Percentiles rank a stretch among this genome's conserved stretches.
Evolutionary conservation across 306 rosid species (phyloP).

Genomic region (Elaeagnus macrophylla): DNA sequence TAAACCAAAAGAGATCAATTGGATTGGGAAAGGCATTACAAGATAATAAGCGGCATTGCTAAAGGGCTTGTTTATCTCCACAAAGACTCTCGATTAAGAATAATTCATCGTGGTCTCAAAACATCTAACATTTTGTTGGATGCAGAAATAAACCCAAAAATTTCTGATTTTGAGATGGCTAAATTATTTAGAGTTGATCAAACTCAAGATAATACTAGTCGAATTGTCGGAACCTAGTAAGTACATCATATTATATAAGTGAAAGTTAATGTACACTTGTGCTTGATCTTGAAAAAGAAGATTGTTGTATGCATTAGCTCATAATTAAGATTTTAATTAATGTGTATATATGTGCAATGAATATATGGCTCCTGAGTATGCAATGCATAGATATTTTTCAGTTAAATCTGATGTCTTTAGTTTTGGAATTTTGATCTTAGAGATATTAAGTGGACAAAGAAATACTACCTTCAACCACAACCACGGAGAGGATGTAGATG

Average conservation of each 20-base stretch:
- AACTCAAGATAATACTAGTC: slow-evolving; percentile 7
- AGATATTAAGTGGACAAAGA: slow-evolving; percentile 12
- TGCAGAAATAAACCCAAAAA: slow-evolving; percentile 15
- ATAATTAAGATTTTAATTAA: too few relatives aligned
- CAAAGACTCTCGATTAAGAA: slow-evolving; percentile 18
- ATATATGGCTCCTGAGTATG: slow-evolving; percentile 25
- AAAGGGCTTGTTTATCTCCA: slow-evolving; percentile 19
- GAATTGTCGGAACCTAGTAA: slow-evolving; percentile 17
- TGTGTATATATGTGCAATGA: too few relatives aligned
- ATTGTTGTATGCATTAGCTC: too few relatives aligned
- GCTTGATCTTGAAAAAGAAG: too few relatives aligned
- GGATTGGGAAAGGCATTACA: slow-evolving; percentile 16
- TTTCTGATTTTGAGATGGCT: slow-evolving; percentile 28
- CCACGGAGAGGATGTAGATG: neutral
- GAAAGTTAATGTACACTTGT: too few relatives aligned
- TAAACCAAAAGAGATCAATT: slow-evolving; percentile 6
- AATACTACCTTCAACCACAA: neutral
- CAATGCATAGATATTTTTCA: neutral
- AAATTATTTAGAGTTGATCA: slow-evolving; percentile 11
- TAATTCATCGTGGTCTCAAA: slow-evolving; percentile 24
- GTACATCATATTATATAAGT: neutral
- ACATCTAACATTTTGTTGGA: slow-evolving; percentile 18
- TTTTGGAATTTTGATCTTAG: slow-evolving; percentile 12
- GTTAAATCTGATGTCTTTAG: slow-evolving; percentile 20
- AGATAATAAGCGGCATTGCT: slow-evolving; percentile 18